Evolutionary conservation across 2,329 filamentous ascomycete genomes (phyloP), one percentile per base, ranked within the genome.

Genomic region (Pseudophaeomoniella oleicola): DNA sequence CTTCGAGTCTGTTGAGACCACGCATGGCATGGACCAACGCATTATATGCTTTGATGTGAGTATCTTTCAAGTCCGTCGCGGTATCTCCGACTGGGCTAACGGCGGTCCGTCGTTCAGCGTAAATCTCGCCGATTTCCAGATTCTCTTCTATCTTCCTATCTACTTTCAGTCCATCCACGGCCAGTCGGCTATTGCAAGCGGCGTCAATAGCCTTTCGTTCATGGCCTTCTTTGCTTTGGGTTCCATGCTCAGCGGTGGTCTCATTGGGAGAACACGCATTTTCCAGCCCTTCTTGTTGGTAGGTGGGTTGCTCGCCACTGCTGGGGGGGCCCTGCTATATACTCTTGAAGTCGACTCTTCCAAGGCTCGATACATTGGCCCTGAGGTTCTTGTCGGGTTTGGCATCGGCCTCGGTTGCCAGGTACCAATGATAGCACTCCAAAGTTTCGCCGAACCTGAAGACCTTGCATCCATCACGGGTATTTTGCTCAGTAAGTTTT

Each of bases 341-440:
- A 44, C 33, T 14, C 36, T 44, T 4, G 38, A 35, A 19, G 18
- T 42, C 17, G 31, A 27, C 13, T 42, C 44, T 15, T 42, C 42
- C 15, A 37, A 39, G 37, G 37, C 40, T 9, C 37, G 33, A 19
- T 46, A 43, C 35, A 41, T 51, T 19, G 48, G 48, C n/a, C 18
- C 42, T 16, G 37, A 52, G 37, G 37, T 51, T 13, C 39, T 46
- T 12, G 43, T 46, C 32, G 50, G 47, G 4, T 39, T 51, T 32
- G 48, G 46, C 13, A 30, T 47, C 36, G 49, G 50, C n/a, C 22
- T 50, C 19, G 39, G 44, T 14, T 47, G 44, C 32, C 48, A 51
- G 36, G 38, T 45, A 16, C 45, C 50, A 11, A 43, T 49, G 40
- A 47, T 38, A 14, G 42, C 42, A 16, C 32, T 45, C 17, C 48